Evolutionary conservation across 352 stramenopile genomes (phyloP).

Genomic region (Pythium diclinum): DNA sequence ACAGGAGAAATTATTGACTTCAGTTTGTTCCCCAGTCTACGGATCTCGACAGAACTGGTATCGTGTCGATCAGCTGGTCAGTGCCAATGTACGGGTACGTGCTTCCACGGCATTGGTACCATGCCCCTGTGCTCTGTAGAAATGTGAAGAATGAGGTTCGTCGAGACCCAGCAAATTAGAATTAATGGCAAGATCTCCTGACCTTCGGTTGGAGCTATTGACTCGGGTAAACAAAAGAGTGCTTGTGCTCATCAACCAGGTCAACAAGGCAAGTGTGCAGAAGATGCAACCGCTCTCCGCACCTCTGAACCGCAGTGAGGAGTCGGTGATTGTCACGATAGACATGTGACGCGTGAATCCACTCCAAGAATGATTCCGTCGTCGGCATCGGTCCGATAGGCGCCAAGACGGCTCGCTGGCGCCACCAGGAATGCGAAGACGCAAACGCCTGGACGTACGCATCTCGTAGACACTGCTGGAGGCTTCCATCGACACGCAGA

Average conservation of each 20-base stretch:
- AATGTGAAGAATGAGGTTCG: too few species aligned
- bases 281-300: conserved; percentile 7
- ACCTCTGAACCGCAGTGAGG: neutral
- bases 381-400: neutral
- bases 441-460: conserved; percentile 13
- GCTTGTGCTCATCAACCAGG: conserved; percentile 18
- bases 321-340: neutral
- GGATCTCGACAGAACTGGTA: too few species aligned
- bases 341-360: neutral
- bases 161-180: too few species aligned
- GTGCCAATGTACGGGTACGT: too few species aligned
- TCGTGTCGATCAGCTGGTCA: too few species aligned
- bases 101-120: too few species aligned
- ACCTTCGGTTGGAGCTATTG: too few species aligned
- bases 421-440: conserved; percentile 9
- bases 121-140: too few species aligned
- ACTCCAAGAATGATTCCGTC: conserved; percentile 7
- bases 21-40: too few species aligned
- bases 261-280: conserved; percentile 10
- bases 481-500: neutral
- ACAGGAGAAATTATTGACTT: too few species aligned
- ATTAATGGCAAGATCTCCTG: too few species aligned
- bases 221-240: conserved; percentile 7
- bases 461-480: conserved; percentile 2
- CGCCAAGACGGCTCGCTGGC: conserved; percentile 7